phyloP scores from a whole-genome alignment of 495 filamentous ascomycete genomes.

The Penicillium atrosanguineum region DNA sequence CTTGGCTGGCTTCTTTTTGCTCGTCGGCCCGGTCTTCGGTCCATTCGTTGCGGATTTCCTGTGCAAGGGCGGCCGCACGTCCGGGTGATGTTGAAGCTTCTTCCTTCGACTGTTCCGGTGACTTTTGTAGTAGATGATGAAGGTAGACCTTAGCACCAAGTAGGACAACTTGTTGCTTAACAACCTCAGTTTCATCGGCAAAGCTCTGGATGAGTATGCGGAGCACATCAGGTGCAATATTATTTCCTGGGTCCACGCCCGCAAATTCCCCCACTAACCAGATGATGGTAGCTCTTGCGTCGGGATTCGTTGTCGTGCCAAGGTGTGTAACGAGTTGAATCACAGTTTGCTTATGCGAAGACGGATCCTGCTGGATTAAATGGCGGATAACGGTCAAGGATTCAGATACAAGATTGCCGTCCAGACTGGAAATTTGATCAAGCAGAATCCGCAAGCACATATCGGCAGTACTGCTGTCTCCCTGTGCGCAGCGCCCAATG shows the following conservation, averaged over 20 bases:
- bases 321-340: slow-evolving; percentile 89
- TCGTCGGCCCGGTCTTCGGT: slow-evolving; percentile 37
- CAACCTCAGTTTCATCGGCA: slow-evolving; percentile 74
- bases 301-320: slow-evolving; percentile 76
- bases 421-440: slow-evolving; percentile 76
- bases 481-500: slow-evolving; percentile 89
- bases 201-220: slow-evolving; percentile 87
- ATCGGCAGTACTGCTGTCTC: slow-evolving; percentile 62
- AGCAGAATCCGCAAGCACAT: slow-evolving; percentile 81
- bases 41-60: slow-evolving; percentile 41
- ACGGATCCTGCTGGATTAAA: slow-evolving; percentile 87
- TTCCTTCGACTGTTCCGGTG: slow-evolving; percentile 29
- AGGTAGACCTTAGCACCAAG: slow-evolving; percentile 94
- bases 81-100: slow-evolving; percentile 1
- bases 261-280: slow-evolving; percentile 97
- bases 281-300: slow-evolving; percentile 87
- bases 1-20: slow-evolving; percentile 10
- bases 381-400: slow-evolving; percentile 90
- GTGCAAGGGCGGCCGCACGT: slow-evolving; percentile 11
- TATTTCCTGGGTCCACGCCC: slow-evolving; percentile 70
- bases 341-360: slow-evolving; percentile 73
- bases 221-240: slow-evolving; percentile 89
- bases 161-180: slow-evolving; percentile 87
- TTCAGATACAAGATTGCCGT: slow-evolving; percentile 85
- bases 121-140: slow-evolving; percentile 68